Conservation (phyloP, 2,329 filamentous ascomycete genomes). For the Aureobasidium vineae region DNA sequence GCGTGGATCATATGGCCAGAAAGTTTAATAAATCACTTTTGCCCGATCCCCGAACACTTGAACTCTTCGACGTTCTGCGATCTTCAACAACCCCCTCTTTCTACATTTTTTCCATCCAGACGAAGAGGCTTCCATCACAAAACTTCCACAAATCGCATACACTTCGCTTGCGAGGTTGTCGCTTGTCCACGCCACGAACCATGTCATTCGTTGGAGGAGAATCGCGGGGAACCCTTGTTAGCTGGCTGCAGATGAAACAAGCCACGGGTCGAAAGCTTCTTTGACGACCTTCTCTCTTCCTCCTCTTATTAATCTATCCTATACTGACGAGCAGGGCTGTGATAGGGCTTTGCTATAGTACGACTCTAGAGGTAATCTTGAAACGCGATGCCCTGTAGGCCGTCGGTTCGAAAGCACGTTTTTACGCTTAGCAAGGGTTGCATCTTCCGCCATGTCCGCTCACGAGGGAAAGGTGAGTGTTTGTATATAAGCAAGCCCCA, state of each 20-base stretch:
- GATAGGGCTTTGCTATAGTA: conserved; percentile 4
- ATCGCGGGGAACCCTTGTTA: conserved; percentile 24
- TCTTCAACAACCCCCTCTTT: background rate
- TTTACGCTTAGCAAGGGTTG: background rate
- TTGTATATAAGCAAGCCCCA: conserved; percentile 12
- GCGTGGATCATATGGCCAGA: conserved; percentile 4
- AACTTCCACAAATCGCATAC: conserved; percentile 23
- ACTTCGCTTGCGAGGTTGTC: background rate
- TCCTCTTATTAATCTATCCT: conserved; percentile 17
- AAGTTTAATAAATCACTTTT: conserved; percentile 10
- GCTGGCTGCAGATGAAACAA: conserved; percentile 21
- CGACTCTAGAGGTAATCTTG: conserved; percentile 4
- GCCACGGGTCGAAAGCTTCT: conserved; percentile 12
- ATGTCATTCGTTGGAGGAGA: background rate
- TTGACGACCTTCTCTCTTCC: conserved; percentile 10
- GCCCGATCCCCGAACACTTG: background rate
- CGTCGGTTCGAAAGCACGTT: conserved; percentile 9
- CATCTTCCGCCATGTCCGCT: conserved; percentile 10
- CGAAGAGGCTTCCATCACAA: background rate
- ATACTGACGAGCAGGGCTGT: background rate
- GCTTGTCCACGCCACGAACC: conserved; percentile 5
- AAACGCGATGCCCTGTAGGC: conserved; percentile 17
- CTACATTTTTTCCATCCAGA: conserved; percentile 10
- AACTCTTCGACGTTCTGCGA: background rate
- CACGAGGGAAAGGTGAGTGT: background rate